These are phyloP conservation scores for Eucalyptus coolabah DNA, from an alignment of 345 rosid species.

Conservation along the genomic window DNA sequence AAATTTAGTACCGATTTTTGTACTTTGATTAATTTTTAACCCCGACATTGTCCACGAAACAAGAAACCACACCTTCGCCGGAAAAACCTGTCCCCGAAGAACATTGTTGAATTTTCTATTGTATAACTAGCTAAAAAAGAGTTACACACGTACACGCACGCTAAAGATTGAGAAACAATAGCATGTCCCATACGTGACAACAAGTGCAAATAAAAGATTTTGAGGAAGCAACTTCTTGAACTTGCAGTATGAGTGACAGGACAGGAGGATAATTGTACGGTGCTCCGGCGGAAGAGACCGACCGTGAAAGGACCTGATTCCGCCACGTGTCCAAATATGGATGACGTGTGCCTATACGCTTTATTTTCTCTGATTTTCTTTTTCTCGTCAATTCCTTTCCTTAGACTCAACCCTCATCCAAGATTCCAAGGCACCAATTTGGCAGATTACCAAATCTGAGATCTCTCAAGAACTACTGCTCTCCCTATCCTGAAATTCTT, in stretches of 20 bases:
- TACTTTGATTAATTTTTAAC: too few species aligned
- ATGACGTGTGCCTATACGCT: background rate
- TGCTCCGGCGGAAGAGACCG: background rate
- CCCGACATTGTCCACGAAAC: fast-evolving
- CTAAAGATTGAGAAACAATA: too few species aligned
- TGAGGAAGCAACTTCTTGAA: too few species aligned
- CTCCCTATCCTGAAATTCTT: background rate
- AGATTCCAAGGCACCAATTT: background rate
- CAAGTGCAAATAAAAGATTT: too few species aligned
- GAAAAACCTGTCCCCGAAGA: too few species aligned
- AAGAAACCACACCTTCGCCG: too few species aligned
- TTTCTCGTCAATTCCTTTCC: background rate
- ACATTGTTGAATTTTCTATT: too few species aligned
- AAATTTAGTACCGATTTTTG: too few species aligned
- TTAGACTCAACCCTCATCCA: background rate
- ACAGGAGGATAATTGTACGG: background rate
- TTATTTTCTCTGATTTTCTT: background rate
- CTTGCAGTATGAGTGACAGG: background rate
- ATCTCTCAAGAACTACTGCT: background rate
- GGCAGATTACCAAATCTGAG: background rate
- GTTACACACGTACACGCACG: too few species aligned
- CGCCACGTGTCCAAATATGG: background rate
- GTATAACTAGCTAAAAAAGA: too few species aligned
- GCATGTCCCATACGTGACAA: too few species aligned
- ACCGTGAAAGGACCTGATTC: background rate